Evolutionary conservation across 192 early-diverging fungal species (phyloP).

Genomic region (Gorgonomyces haynaldii): DNA sequence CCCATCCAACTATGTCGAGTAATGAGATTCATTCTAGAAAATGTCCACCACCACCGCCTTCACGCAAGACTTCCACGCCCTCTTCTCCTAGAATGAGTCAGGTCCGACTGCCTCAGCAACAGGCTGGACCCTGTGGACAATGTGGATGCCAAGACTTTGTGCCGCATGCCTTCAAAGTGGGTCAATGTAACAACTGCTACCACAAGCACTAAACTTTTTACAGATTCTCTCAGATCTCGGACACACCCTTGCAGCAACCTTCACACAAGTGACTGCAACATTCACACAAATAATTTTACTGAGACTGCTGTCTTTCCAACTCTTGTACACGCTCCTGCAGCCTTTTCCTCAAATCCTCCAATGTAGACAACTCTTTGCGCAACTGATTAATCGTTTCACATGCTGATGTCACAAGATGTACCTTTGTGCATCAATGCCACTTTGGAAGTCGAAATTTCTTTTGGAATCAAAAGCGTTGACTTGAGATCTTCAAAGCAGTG

Average conservation of each 20-base stretch:
- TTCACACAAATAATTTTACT: no score
- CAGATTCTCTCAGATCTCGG: not conserved
- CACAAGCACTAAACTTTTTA: constrained; percentile 51
- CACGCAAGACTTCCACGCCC: not conserved
- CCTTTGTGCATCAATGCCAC: no score
- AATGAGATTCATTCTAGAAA: constrained; percentile 25
- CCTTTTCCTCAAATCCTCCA: no score
- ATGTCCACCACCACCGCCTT: not conserved
- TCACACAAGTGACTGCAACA: no score
- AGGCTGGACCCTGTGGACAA: not conserved
- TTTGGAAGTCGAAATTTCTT: no score
- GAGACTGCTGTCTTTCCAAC: no score
- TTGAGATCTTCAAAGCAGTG: no score
- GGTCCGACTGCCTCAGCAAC: not conserved
- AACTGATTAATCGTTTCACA: not conserved
- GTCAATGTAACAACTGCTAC: constrained; percentile 73
- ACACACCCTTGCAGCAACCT: no score
- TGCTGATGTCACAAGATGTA: not conserved
- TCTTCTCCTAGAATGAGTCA: not conserved
- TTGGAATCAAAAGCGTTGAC: no score
- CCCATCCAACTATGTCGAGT: constrained; percentile 82
- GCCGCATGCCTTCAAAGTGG: constrained; percentile 62
- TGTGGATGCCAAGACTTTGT: constrained; percentile 38
- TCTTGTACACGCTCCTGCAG: no score
- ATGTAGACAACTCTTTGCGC: no score